phyloP scores from a whole-genome alignment of 2,329 filamentous ascomycete genomes.

The Lecanicillium sp. region DNA sequence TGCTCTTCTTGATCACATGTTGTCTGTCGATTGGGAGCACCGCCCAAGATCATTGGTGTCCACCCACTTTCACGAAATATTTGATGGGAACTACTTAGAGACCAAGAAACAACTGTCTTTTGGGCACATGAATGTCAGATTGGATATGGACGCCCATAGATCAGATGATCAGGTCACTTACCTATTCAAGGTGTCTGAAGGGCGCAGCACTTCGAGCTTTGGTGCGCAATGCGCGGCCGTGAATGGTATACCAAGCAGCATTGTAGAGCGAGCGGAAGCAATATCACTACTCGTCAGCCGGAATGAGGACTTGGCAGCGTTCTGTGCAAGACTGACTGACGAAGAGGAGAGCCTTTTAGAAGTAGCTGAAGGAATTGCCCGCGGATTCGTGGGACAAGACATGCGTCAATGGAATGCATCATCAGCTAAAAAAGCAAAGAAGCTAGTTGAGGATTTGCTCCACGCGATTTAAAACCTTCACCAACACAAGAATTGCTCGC shows the following conservation, averaged over 20 bases:
- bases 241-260: slow-evolving; percentile 67
- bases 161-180: slow-evolving; percentile 59
- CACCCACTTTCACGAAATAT: slow-evolving; percentile 64
- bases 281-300: slow-evolving; percentile 59
- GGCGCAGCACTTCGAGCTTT: slow-evolving; percentile 72
- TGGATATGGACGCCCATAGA: slow-evolving; percentile 42
- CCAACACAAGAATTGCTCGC: too few relatives aligned
- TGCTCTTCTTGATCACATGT: slow-evolving; percentile 49
- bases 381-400: slow-evolving; percentile 40
- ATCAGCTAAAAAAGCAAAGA: background rate
- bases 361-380: slow-evolving; percentile 54
- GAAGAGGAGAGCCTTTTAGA: slow-evolving; percentile 59
- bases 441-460: background rate
- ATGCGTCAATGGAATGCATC: slow-evolving; percentile 9
- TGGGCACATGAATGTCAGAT: slow-evolving; percentile 63
- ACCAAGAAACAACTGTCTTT: slow-evolving; percentile 45
- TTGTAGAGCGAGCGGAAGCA: slow-evolving; percentile 69
- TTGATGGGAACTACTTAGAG: slow-evolving; percentile 52
- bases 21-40: slow-evolving; percentile 28
- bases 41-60: slow-evolving; percentile 51
- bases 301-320: slow-evolving; percentile 67
- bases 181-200: slow-evolving; percentile 61
- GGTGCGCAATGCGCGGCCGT: slow-evolving; percentile 78
- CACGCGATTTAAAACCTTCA: too few relatives aligned
- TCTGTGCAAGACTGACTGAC: slow-evolving; percentile 59